phyloP scores from a whole-genome alignment of 805 yeast genomes.

The Kurtzmaniella fragi region DNA sequence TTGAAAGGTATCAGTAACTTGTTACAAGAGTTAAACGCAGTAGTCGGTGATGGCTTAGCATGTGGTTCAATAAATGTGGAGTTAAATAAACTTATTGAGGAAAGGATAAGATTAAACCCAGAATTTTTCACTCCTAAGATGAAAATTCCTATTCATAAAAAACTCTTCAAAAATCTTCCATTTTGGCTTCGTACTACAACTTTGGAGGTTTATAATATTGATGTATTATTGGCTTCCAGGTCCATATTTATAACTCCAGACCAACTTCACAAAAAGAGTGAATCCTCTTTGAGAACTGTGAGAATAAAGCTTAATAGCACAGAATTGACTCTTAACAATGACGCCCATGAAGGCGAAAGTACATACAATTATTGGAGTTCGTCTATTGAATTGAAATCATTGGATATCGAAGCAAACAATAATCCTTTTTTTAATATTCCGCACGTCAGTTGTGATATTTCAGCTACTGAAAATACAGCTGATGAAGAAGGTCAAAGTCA shows the following conservation, averaged over 20 bases:
- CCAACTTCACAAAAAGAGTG: not conserved
- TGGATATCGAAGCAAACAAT: constrained; percentile 10
- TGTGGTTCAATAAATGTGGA: constrained; percentile 24
- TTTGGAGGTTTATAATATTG: constrained; percentile 11
- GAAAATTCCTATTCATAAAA: no score
- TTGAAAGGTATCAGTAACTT: constrained; percentile 27
- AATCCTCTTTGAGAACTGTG: constrained; percentile 27
- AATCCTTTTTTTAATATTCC: constrained; percentile 19
- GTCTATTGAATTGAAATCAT: constrained; percentile 9
- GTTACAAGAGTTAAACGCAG: constrained; percentile 19
- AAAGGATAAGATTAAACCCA: not conserved
- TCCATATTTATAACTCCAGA: constrained; percentile 29
- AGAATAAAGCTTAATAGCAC: not conserved
- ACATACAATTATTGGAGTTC: constrained; percentile 19
- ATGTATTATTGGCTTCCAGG: constrained; percentile 30
- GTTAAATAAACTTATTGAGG: constrained; percentile 14
- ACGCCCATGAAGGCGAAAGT: not conserved
- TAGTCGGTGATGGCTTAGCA: constrained; percentile 18
- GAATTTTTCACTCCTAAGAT: not conserved
- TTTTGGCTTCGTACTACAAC: constrained; percentile 26
- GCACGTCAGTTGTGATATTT: constrained; percentile 7
- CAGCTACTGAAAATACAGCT: constrained; percentile 3
- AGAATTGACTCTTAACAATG: not conserved
- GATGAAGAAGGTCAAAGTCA: constrained; percentile 1
- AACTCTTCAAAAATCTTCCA: constrained; percentile 23